Evolutionary conservation across 163 green algal species (phyloP).

Genomic region (Scenedesmus sp.): DNA sequence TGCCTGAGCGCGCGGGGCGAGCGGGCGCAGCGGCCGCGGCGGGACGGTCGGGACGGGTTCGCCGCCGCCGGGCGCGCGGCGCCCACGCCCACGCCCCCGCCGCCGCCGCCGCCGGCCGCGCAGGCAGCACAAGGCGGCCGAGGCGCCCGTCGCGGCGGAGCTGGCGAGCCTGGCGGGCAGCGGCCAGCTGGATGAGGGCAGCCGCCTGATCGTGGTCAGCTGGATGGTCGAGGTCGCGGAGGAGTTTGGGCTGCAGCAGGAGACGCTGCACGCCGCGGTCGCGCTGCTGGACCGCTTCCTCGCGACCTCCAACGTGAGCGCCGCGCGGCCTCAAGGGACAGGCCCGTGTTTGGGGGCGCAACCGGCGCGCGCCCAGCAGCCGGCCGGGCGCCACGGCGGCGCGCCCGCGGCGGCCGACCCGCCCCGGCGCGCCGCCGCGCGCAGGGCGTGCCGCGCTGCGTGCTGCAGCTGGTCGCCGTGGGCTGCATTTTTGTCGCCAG

Average conservation of each 20-base stretch:
- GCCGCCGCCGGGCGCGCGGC: too few relatives aligned
- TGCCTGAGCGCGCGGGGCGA: too few relatives aligned
- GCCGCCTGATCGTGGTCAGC: conserved; percentile 84
- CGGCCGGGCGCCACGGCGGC: conserved; percentile 66
- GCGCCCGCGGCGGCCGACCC: too few relatives aligned
- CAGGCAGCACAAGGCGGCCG: too few relatives aligned
- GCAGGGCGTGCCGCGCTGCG: conserved; percentile 55
- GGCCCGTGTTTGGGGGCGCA: conserved; percentile 45
- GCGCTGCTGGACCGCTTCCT: conserved; percentile 91
- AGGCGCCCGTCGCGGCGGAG: too few relatives aligned
- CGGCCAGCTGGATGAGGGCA: conserved; percentile 56
- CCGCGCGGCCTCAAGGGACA: too few relatives aligned
- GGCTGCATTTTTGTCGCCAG: conserved; percentile 72
- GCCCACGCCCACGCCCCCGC: too few relatives aligned
- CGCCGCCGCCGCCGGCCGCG: too few relatives aligned
- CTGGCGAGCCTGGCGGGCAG: neutral
- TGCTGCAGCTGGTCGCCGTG: conserved; percentile 77
- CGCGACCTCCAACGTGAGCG: conserved; percentile 29
- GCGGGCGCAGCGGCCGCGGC: too few relatives aligned
- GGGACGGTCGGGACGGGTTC: too few relatives aligned
- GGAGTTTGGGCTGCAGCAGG: conserved; percentile 88
- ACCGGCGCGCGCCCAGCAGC: too few relatives aligned
- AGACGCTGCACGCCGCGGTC: conserved; percentile 91
- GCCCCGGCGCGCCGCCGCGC: conserved; percentile 45
- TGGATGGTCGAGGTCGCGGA: conserved; percentile 93